Base-by-base conservation (phyloP, 2,329 filamentous ascomycete species). In the Amauroascus niger region DNA sequence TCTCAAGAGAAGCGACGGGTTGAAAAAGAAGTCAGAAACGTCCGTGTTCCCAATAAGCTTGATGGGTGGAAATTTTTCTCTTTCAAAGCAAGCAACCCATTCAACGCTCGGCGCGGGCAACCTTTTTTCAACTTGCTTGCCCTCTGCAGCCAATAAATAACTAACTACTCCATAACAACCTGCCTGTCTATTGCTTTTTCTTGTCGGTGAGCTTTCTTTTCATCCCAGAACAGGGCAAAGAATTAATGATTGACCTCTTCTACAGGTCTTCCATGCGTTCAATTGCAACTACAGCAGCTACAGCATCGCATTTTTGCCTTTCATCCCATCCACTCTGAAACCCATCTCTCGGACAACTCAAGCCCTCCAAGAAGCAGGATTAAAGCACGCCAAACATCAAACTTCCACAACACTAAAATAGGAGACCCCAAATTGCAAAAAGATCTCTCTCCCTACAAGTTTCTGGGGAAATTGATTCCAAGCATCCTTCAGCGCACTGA, bases 61-160 rank as follows among this genome's bases (percentile, higher is more conserved):
- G 18, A 22, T 32, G 39, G 39, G n/a, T n/a, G 49, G 49, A 51
- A 51, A 26, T 51, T 51, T 51, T 51, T 51, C 49, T 51, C 37
- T 28, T 51, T 43, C 26, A 51, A n/a, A 50, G 47, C 47, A 50
- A n/a, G n/a, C n/a, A n/a, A n/a, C n/a, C n/a, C 18, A 9, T 44
- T 43, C 16, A 51, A 33, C 39, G 49, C 49, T 51, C 49, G 39
- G 49, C 49, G 47, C 47, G 33, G 28, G 49, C 49, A 51, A 48
- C 37, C 37, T 48, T 35, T n/a, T 16, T 5, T 9, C 26, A 30
- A 49, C 46, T 49, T 39, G 33, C 45, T 47, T 47, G 16, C 35
- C 7, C 35, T 33, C 14, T 33, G 14, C 14, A 18, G n/a, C 43
- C 24, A 32, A 46, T n/a, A n/a, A n/a, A n/a, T n/a, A n/a, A n/a